phyloP scores from a whole-genome alignment of 139 green algal species.

The Coelastrella sp. region DNA sequence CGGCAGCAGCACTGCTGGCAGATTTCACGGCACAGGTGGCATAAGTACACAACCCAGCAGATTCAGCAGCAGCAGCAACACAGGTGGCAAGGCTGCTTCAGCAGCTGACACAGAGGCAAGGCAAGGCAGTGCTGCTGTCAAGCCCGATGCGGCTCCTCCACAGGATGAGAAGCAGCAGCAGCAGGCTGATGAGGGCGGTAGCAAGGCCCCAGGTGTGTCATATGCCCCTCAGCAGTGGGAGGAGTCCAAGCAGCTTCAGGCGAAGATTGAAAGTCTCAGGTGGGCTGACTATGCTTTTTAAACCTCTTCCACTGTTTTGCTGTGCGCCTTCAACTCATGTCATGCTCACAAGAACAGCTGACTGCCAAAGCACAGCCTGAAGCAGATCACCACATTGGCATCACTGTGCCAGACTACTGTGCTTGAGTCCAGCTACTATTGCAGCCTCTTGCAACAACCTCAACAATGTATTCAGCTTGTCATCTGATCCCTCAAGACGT shows the following conservation, averaged over 20 bases:
- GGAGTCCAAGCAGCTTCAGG: slow-evolving; percentile 81
- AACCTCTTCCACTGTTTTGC: too few relatives aligned
- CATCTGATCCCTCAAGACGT: too few relatives aligned
- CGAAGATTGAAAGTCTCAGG: slow-evolving; percentile 68
- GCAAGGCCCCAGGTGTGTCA: background rate
- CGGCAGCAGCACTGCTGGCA: background rate
- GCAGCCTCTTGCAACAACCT: too few relatives aligned
- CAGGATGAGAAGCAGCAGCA: background rate
- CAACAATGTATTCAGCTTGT: too few relatives aligned
- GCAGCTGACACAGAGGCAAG: background rate
- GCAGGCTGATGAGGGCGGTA: background rate
- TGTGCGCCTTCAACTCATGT: too few relatives aligned
- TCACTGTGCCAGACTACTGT: too few relatives aligned
- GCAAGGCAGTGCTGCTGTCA: background rate
- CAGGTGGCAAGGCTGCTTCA: background rate
- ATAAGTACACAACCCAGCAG: background rate
- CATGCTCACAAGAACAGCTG: too few relatives aligned
- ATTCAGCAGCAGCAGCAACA: background rate
- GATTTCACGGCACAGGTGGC: background rate
- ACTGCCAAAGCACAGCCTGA: too few relatives aligned
- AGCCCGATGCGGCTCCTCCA: background rate
- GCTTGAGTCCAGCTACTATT: too few relatives aligned
- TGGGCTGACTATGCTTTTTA: background rate
- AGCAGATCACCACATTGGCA: too few relatives aligned
- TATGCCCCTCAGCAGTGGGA: slow-evolving; percentile 71